phyloP scores from a whole-genome alignment of 768 basidiomycete species.

The Psilocybe azurescens region DNA sequence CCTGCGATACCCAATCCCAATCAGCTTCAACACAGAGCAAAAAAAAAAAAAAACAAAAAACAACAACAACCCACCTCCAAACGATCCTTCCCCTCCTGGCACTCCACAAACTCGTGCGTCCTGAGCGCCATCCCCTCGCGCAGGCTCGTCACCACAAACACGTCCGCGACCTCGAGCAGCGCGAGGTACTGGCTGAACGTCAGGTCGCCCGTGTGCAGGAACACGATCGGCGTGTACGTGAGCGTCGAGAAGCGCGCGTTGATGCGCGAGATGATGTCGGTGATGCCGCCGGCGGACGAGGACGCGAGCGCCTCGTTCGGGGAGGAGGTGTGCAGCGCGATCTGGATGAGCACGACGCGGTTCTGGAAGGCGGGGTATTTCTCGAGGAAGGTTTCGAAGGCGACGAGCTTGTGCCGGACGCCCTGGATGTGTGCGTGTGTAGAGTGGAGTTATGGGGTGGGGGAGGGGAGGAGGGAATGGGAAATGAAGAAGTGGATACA shows the following conservation, averaged over 20 bases:
- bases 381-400: constrained; percentile 84
- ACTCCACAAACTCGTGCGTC: constrained; percentile 86
- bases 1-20: not conserved
- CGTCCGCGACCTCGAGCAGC: constrained; percentile 81
- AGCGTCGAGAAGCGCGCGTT: constrained; percentile 84
- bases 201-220: constrained; percentile 83
- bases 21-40: not conserved
- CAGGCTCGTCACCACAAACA: constrained; percentile 83
- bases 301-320: constrained; percentile 55
- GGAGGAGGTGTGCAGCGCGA: constrained; percentile 83
- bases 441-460: not conserved
- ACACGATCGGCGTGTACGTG: constrained; percentile 88
- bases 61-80: constrained; percentile 55
- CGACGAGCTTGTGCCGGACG: constrained; percentile 81
- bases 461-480: too few relatives aligned
- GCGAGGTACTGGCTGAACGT: constrained; percentile 89
- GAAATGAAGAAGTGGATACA: too few relatives aligned
- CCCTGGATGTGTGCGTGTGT: constrained; percentile 47
- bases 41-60: not conserved
- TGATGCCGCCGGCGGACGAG: constrained; percentile 61
- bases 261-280: constrained; percentile 79
- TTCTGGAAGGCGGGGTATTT: constrained; percentile 81
- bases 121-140: constrained; percentile 89
- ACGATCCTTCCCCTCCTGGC: constrained; percentile 73
- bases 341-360: constrained; percentile 85